Evolutionary conservation across 345 rosid species (phyloP).

Genomic region (Kernera saxatilis): DNA sequence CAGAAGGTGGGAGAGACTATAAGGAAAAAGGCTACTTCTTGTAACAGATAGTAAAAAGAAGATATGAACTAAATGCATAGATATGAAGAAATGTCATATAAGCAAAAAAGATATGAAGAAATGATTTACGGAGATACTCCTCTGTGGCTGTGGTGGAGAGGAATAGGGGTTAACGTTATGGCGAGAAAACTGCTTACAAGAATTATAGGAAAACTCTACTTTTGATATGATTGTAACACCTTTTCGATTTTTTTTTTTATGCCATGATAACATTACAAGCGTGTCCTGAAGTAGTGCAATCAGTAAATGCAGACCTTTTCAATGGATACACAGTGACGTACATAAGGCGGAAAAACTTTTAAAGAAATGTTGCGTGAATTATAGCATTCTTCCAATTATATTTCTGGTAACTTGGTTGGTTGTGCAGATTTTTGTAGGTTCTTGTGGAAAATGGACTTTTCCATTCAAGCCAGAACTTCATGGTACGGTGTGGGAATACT

Average conservation of each 20-base stretch:
- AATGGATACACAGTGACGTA: slow-evolving; percentile 5
- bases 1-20: not conserved
- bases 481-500: slow-evolving; percentile 31
- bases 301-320: not conserved
- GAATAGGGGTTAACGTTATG: not conserved
- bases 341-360: not conserved
- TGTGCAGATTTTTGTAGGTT: not conserved
- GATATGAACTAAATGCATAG: not conserved
- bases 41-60: not conserved
- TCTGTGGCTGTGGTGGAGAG: not conserved
- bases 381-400: not conserved
- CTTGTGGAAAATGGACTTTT: not conserved
- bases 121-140: not conserved
- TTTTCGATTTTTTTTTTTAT: not conserved
- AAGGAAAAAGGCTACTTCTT: not conserved
- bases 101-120: not conserved
- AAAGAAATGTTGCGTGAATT: not conserved
- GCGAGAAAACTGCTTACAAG: not conserved
- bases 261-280: not conserved
- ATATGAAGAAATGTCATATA: too few relatives aligned
- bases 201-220: not conserved
- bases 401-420: not conserved
- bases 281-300: not conserved
- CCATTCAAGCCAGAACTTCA: slow-evolving; percentile 22
- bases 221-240: not conserved